A percentile compares a stretch with the other conserved stretches of the same genome.
Evolutionary conservation across 1,139 yeast genomes (phyloP).

Genomic region (Geotrichum macrosporum): DNA sequence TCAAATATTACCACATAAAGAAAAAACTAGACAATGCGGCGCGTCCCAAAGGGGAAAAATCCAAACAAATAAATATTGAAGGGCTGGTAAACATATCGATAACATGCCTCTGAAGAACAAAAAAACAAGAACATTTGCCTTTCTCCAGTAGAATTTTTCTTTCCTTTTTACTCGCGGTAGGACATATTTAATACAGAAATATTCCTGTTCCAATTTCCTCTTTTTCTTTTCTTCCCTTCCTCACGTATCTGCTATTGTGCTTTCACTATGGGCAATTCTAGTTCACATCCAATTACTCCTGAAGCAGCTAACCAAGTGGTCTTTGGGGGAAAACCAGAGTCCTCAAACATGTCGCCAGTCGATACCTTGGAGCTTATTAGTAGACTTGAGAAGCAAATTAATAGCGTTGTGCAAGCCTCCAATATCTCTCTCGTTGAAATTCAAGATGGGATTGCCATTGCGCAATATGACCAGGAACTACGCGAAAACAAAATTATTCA

Average conservation of each 20-base stretch:
- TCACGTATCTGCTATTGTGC: neutral
- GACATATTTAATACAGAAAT: too few relatives aligned
- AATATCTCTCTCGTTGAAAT: conserved; percentile 8
- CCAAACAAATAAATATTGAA: too few relatives aligned
- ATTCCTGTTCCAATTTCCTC: neutral
- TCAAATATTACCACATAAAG: too few relatives aligned
- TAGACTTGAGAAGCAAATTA: conserved; percentile 14
- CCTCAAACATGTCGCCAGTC: conserved; percentile 14
- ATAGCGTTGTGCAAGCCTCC: conserved; percentile 8
- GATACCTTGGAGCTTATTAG: conserved; percentile 12
- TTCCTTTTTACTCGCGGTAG: too few relatives aligned
- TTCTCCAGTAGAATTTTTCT: too few relatives aligned
- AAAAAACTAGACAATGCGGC: too few relatives aligned
- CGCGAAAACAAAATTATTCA: conserved; percentile 12
- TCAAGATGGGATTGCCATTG: conserved; percentile 6
- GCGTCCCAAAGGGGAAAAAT: too few relatives aligned
- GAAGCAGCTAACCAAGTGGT: conserved; percentile 14
- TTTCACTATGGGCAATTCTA: conserved; percentile 11
- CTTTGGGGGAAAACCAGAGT: conserved; percentile 5
- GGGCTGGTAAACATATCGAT: too few relatives aligned
- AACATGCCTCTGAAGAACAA: too few relatives aligned
- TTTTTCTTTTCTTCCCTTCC: neutral
- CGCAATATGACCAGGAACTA: conserved; percentile 12
- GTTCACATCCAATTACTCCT: conserved; percentile 13
- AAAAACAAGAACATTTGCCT: too few relatives aligned